Evolutionary conservation across 352 stramenopile genomes (phyloP).

Genomic region (Phytophthora lateralis): DNA sequence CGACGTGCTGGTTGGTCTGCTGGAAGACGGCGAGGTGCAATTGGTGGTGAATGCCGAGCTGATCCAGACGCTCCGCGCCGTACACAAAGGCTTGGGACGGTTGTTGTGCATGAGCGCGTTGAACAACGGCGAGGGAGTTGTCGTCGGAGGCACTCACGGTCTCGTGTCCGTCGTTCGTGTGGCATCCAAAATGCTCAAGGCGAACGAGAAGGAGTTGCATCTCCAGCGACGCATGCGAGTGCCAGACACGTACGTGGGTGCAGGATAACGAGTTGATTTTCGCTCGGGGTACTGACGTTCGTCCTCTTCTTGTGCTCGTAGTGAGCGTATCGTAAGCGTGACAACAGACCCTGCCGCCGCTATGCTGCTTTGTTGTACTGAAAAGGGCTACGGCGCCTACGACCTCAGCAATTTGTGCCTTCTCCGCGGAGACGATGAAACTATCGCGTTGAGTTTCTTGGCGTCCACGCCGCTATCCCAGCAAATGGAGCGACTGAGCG

Average conservation of each 20-base stretch:
- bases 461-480: constrained; percentile 53
- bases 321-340: constrained; percentile 50
- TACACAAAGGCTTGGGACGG: constrained; percentile 51
- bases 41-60: constrained; percentile 78
- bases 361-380: constrained; percentile 66
- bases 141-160: constrained; percentile 62
- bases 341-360: constrained; percentile 53
- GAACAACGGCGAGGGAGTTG: constrained; percentile 57
- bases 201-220: constrained; percentile 71
- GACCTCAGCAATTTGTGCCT: constrained; percentile 78
- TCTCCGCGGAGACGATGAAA: constrained; percentile 67
- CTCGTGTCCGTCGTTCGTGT: constrained; percentile 67
- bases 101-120: constrained; percentile 48
- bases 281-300: neutral
- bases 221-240: constrained; percentile 67
- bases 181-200: constrained; percentile 56
- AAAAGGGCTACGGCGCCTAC: constrained; percentile 63
- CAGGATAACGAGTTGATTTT: neutral
- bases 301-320: constrained; percentile 17
- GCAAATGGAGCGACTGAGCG: constrained; percentile 45
- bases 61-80: constrained; percentile 63
- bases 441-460: constrained; percentile 46
- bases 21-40: constrained; percentile 78
- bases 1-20: constrained; percentile 66
- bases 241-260: constrained; percentile 45